These are phyloP conservation scores for Pichia gijzeniarum DNA, from an alignment of 805 yeast genomes.

Conservation along the genomic window DNA sequence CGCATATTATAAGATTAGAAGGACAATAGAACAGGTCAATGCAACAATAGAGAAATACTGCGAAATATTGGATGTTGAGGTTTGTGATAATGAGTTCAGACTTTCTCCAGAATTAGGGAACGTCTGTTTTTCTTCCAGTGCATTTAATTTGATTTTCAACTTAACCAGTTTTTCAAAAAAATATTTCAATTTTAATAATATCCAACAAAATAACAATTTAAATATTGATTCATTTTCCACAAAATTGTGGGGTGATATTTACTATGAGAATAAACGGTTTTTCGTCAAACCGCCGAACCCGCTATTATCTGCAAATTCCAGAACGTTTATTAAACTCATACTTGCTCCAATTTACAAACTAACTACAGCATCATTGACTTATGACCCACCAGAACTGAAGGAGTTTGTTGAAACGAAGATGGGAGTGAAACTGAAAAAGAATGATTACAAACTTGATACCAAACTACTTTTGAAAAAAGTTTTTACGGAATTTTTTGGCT, in stretches of 20 bases:
- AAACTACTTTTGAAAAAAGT: constrained; percentile 51
- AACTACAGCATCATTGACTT: constrained; percentile 51
- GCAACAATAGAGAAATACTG: constrained; percentile 32
- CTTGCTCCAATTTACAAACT: constrained; percentile 79
- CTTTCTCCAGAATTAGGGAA: constrained; percentile 61
- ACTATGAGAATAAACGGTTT: constrained; percentile 46
- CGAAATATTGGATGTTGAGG: constrained; percentile 13
- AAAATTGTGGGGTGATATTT: constrained; percentile 75
- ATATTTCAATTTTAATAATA: constrained; percentile 36
- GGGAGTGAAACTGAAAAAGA: constrained; percentile 35
- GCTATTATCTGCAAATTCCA: constrained; percentile 19
- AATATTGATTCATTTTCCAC: constrained; percentile 39
- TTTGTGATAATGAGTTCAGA: constrained; percentile 4
- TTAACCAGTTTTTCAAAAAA: constrained; percentile 54
- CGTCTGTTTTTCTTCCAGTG: constrained; percentile 69
- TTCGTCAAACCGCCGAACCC: constrained; percentile 25
- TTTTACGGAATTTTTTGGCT: constrained; percentile 48
- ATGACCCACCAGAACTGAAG: constrained; percentile 39
- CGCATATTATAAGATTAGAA: constrained; percentile 60
- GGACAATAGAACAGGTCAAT: constrained; percentile 61
- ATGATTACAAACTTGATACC: constrained; percentile 45
- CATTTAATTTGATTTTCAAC: constrained; percentile 58
- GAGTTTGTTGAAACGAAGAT: constrained; percentile 43
- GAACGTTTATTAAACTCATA: constrained; percentile 59
- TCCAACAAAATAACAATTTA: constrained; percentile 10